phyloP scores from a whole-genome alignment of 2,329 filamentous ascomycete species.

The Aureobasidium sp. region DNA sequence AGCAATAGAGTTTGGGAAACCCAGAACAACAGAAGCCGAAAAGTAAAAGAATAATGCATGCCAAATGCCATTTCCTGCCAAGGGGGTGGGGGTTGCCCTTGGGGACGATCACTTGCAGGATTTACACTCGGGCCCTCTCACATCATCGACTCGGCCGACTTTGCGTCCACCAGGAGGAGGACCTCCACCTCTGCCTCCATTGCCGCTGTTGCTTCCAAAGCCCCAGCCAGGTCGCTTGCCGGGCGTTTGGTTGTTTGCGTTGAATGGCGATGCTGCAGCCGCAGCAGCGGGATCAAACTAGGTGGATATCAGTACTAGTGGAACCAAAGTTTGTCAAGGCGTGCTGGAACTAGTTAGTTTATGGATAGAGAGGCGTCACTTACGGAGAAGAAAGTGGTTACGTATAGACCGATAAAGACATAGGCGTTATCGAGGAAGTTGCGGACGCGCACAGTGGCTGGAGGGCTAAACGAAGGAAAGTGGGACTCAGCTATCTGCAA shows the following conservation, averaged over 20 bases:
- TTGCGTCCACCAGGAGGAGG: slow-evolving; percentile 34
- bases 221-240: slow-evolving; percentile 4
- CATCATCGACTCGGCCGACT: slow-evolving; percentile 43
- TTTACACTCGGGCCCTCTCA: slow-evolving; percentile 13
- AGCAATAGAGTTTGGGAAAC: too few relatives aligned
- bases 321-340: neutral
- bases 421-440: slow-evolving; percentile 35
- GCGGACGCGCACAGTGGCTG: slow-evolving; percentile 33
- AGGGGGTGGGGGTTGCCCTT: neutral
- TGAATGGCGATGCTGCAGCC: slow-evolving; percentile 38
- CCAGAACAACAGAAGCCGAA: neutral
- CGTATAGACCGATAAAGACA: slow-evolving; percentile 40
- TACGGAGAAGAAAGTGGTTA: slow-evolving; percentile 41
- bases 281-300: slow-evolving; percentile 39
- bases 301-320: neutral
- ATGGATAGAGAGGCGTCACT: slow-evolving; percentile 12
- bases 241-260: slow-evolving; percentile 25
- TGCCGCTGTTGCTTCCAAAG: slow-evolving; percentile 18
- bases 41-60: neutral
- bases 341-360: neutral
- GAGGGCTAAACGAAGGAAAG: slow-evolving; percentile 27
- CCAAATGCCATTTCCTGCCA: too few relatives aligned
- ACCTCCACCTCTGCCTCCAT: slow-evolving; percentile 21
- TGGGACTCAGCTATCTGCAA: neutral
- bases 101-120: neutral